These are phyloP conservation scores for Aureobasidium sp. DNA, from an alignment of 2,329 filamentous ascomycete species.

Conservation along the genomic window DNA sequence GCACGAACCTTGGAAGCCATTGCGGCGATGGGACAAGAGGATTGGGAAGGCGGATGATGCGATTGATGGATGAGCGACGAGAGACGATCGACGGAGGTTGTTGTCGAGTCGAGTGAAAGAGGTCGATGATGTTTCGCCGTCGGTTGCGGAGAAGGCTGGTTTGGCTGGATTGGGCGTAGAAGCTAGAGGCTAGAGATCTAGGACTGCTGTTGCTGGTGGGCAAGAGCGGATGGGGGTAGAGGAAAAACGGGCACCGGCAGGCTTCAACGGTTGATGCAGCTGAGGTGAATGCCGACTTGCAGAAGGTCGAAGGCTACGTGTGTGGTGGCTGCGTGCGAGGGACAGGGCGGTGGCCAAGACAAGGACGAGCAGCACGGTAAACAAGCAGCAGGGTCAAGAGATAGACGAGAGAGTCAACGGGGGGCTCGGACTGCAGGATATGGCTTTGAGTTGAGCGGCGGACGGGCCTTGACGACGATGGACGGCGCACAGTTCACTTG, in stretches of 20 bases:
- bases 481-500: slow-evolving; percentile 5
- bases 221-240: slow-evolving; percentile 11
- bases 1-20: slow-evolving; percentile 20
- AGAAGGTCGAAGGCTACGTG: not conserved
- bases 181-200: not conserved
- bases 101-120: not conserved
- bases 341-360: slow-evolving; percentile 7
- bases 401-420: not conserved
- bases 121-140: not conserved
- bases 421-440: not conserved
- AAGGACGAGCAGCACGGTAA: slow-evolving; percentile 2
- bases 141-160: slow-evolving; percentile 13
- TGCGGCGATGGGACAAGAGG: not conserved
- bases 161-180: slow-evolving; percentile 2
- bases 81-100: not conserved
- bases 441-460: not conserved
- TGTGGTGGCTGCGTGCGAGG: not conserved
- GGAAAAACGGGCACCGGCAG: slow-evolving; percentile 12
- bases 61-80: not conserved
- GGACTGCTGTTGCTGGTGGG: not conserved
- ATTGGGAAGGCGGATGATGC: not conserved
- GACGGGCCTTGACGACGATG: not conserved
- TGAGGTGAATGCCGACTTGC: slow-evolving; percentile 6
- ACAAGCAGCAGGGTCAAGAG: slow-evolving; percentile 5
- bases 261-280: slow-evolving; percentile 12